phyloP scores from a whole-genome alignment of 2,329 filamentous ascomycete species.

The Moelleriella libera region DNA sequence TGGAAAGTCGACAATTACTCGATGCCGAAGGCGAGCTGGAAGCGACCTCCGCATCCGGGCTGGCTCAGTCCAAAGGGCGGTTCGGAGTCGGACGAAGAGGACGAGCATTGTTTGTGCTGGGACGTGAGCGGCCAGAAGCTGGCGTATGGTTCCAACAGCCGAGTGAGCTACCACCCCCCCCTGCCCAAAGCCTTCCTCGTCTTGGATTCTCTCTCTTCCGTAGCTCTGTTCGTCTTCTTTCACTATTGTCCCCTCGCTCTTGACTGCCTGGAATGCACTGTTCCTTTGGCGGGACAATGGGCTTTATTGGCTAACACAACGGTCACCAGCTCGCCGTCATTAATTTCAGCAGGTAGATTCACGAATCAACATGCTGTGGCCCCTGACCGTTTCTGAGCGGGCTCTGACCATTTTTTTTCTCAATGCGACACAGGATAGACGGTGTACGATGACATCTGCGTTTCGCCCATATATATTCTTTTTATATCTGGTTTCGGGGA shows the following conservation, averaged over 20 bases:
- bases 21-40: slow-evolving; percentile 48
- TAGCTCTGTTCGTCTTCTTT: not conserved
- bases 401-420: too few species aligned
- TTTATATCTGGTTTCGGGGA: too few species aligned
- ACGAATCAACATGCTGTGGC: slow-evolving; percentile 11
- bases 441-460: too few species aligned
- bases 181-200: not conserved
- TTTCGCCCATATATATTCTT: too few species aligned
- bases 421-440: too few species aligned
- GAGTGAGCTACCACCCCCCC: slow-evolving; percentile 30
- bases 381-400: too few species aligned
- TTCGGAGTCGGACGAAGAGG: slow-evolving; percentile 40
- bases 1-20: slow-evolving; percentile 49
- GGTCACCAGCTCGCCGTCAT: slow-evolving; percentile 31
- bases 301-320: too few species aligned
- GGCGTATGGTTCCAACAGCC: slow-evolving; percentile 48
- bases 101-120: slow-evolving; percentile 48
- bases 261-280: too few species aligned
- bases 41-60: slow-evolving; percentile 35
- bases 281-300: too few species aligned
- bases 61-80: slow-evolving; percentile 44
- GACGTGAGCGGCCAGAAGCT: slow-evolving; percentile 46
- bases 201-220: not conserved
- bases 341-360: slow-evolving; percentile 34
- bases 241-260: too few species aligned